Base-by-base conservation (phyloP, 257 asterid genomes). In the Solanum stenotomum region DNA sequence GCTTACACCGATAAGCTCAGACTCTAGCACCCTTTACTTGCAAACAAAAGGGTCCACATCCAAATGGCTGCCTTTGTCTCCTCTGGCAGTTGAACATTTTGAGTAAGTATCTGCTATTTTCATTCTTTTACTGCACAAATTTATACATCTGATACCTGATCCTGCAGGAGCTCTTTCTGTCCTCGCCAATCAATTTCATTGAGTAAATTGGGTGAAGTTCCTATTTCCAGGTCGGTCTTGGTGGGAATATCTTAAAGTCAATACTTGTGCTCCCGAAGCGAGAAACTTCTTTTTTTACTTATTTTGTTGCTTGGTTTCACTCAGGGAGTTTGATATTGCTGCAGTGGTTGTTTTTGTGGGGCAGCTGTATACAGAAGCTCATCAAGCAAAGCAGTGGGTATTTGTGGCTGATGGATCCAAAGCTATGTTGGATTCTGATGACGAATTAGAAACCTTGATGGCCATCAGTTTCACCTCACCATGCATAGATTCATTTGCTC, bases 281-380 rank as follows among this genome's bases (percentile, higher is more conserved):
- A 56, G 25, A 68, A 87, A 44, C 46, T 90, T 84, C 72, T 87
- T 49, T 67, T 59, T 77, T 89, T 23, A 77, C 91, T 85, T 74
- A 88, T 79, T 83, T 79, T 89, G 52, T 86, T 91, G 86, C 83
- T 5, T 88, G 89, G 74, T 34, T 92, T 86, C 87, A 46, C 44
- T 46, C 98, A 96, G 99, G 42, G 99, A 97, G 91, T 96, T 97
- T 79, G 99, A 97, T 89, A 92, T 94, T 82, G 98, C 96, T 68
- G 99, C 98, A 44, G 90, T 92, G 25, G 93, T 97, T 84, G 92
- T 96, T 77, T 93, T 94, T 44, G 98, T 95, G 88, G 98, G 99
- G 86, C 98, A 95, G 86, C 95, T 92, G 85, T 93, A 93, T 89
- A 89, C 86, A 85, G 93, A 92, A 49, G 95, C 95, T 87, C 91